phyloP scores from a whole-genome alignment of 208 protist genomes.

The Leishmania aethiopica region DNA sequence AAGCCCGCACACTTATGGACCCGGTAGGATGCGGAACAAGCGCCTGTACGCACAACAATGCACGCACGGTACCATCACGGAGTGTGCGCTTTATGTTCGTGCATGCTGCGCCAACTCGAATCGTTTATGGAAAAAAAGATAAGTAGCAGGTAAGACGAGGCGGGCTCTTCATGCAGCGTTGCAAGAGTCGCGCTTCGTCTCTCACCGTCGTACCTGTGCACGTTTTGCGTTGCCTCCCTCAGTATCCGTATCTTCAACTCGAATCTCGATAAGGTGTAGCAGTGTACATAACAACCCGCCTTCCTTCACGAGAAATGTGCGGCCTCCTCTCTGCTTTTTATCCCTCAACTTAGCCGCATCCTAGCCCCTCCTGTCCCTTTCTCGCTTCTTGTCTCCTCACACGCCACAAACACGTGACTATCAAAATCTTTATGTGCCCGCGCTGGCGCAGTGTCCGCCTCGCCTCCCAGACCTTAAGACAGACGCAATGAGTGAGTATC shows the following conservation, averaged over 20 bases:
- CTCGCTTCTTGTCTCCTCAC: background rate
- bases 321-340: background rate
- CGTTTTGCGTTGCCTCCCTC: background rate
- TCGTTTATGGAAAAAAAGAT: background rate
- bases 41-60: background rate
- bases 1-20: background rate
- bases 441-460: background rate
- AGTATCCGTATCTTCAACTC: background rate
- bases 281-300: background rate
- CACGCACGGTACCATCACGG: background rate
- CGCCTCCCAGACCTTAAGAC: background rate
- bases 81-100: background rate
- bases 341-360: background rate
- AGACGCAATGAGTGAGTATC: conserved; percentile 65
- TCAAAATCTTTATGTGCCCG: background rate
- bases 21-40: background rate
- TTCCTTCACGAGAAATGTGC: background rate
- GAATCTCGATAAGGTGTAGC: background rate
- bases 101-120: background rate
- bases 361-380: background rate
- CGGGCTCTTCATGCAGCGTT: background rate
- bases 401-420: background rate
- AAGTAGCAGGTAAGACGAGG: background rate
- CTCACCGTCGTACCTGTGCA: background rate
- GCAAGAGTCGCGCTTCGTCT: background rate